Evolutionary conservation across 2,329 filamentous ascomycete species (phyloP), one percentile per base, ranked within the genome.

Genomic region (Cercospora nicotianae): DNA sequence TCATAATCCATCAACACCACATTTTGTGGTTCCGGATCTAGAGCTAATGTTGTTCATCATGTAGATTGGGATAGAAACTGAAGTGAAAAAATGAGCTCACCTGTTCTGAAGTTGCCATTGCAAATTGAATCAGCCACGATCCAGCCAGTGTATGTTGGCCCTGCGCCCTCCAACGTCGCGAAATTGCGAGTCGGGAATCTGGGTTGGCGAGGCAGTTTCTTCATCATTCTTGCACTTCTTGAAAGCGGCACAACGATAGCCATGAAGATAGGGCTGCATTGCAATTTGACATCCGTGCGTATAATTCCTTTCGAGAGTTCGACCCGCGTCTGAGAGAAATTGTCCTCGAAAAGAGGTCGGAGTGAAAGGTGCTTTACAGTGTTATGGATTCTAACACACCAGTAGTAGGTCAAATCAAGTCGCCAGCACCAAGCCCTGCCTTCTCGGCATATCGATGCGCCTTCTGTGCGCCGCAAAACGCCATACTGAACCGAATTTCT

Each of bases 391-490:
- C 63, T 67, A 65, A 57, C 63, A 67, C 66, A 67, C 48, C 66
- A 62, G 33, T 42, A 48, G 51, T 57, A 64, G 58, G 62, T 64
- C 48, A 64, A 64, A 51, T 57, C 31, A 64, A 30, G 18, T 33
- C 26, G 57, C 57, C 53, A 42, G 39, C 57, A 61, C 48, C 66
- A 31, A 64, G 48, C 61, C 66, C 53, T 61, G 42, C 57, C 62
- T 58, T 65, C 60, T 31, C 20, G 62, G 65, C 62, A 65, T 58
- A 61, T 65, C 31, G 64, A 59, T 64, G 67, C 69, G 66, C 70
- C 69, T 65, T 63, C 53, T 58, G 64, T 66, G 55, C 71, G 69
- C 71, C 71, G 48, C 30, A 67, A 18, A 71, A 72, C 71, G 68
- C 71, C 71, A 55, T 59, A 36, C 62, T 63, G 42, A 39, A 59